A percentile compares a stretch with the other conserved stretches of the same genome.
Conservation (phyloP, 108 stramenopile species). For the Cyclotella sp. region DNA sequence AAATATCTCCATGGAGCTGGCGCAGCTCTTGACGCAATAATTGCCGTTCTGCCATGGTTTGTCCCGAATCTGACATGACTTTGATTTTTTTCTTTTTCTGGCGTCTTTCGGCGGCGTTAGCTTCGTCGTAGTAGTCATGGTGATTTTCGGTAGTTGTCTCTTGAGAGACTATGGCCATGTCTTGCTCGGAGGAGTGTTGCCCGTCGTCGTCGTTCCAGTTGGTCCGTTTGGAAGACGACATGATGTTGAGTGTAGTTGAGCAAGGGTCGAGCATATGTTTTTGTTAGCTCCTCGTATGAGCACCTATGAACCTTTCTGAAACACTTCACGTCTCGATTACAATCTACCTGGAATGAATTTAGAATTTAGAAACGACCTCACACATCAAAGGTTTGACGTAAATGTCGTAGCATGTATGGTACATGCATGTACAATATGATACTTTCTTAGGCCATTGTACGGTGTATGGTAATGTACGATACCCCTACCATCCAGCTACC, state of each 20-base stretch:
- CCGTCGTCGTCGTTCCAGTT: slow-evolving; percentile 2
- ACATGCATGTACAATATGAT: no score
- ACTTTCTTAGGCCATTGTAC: no score
- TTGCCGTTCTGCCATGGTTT: slow-evolving; percentile 81
- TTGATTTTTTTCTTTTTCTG: slow-evolving; percentile 45
- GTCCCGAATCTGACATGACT: slow-evolving; percentile 61
- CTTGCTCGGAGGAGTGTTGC: background rate
- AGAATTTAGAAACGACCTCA: no score
- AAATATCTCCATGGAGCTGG: slow-evolving; percentile 44
- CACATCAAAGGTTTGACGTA: no score
- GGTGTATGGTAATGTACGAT: no score
- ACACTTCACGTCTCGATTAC: no score
- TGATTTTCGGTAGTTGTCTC: background rate
- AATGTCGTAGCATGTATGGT: no score
- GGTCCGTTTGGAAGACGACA: background rate
- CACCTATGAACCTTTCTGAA: background rate
- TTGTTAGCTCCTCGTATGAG: background rate
- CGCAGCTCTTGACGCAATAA: slow-evolving; percentile 60
- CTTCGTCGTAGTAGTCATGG: slow-evolving; percentile 4
- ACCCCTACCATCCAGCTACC: background rate
- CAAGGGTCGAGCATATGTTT: no score
- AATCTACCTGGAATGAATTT: no score
- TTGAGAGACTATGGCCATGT: no score
- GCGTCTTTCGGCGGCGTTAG: background rate
- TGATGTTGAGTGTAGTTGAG: background rate